These are phyloP conservation scores for Suhomyces emberorum DNA, from an alignment of 805 yeast species.

Conservation along the genomic window DNA sequence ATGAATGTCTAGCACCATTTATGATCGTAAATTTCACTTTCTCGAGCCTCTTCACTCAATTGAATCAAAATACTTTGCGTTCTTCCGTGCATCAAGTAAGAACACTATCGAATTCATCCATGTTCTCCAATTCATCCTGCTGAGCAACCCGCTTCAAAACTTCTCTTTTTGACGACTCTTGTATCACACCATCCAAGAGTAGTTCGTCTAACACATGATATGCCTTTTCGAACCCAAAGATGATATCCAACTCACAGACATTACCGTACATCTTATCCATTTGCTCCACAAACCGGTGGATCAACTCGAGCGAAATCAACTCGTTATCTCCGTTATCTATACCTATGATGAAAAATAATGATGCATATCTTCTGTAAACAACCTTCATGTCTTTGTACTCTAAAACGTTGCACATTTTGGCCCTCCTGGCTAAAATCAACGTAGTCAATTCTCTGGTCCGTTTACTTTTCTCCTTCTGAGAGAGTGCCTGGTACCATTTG, in stretches of 20 bases:
- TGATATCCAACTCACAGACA: slow-evolving; percentile 94
- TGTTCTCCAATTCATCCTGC: slow-evolving; percentile 82
- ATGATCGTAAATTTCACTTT: too few relatives aligned
- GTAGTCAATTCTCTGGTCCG: slow-evolving; percentile 85
- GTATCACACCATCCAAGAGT: slow-evolving; percentile 80
- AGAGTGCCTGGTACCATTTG: slow-evolving; percentile 85
- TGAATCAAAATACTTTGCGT: too few relatives aligned
- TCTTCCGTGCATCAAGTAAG: slow-evolving; percentile 21
- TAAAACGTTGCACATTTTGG: slow-evolving; percentile 92
- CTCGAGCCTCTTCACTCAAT: too few relatives aligned
- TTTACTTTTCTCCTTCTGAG: slow-evolving; percentile 83
- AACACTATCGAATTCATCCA: slow-evolving; percentile 56
- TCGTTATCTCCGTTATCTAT: slow-evolving; percentile 84
- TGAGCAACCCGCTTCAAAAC: slow-evolving; percentile 72
- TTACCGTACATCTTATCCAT: slow-evolving; percentile 96
- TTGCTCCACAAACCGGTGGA: slow-evolving; percentile 92
- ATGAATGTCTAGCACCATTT: too few relatives aligned
- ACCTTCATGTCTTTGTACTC: slow-evolving; percentile 84
- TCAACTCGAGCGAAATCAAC: slow-evolving; percentile 74
- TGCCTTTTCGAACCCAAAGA: slow-evolving; percentile 92
- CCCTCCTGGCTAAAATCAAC: slow-evolving; percentile 75
- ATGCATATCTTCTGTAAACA: slow-evolving; percentile 89
- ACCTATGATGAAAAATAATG: slow-evolving; percentile 85
- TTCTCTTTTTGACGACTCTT: slow-evolving; percentile 79
- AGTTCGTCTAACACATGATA: slow-evolving; percentile 90